phyloP scores from a whole-genome alignment of 2,329 filamentous ascomycete species.

The Epichloe hybrida region DNA sequence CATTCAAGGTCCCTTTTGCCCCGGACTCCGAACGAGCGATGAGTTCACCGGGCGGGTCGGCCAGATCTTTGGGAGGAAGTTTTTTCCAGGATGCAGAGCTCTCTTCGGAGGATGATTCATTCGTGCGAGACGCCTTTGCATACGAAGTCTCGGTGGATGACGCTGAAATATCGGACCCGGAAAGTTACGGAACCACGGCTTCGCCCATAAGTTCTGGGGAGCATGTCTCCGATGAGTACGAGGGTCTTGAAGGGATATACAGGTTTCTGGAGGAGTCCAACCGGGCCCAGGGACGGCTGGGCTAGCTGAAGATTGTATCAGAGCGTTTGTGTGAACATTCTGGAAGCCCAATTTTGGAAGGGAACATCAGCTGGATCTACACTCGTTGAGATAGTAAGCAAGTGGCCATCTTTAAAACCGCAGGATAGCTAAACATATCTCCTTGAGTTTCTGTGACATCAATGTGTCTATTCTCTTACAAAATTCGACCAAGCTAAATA shows the following conservation, averaged over 20 bases:
- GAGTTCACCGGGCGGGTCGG: constrained; percentile 34
- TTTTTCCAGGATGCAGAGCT: constrained; percentile 24
- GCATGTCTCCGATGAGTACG: constrained; percentile 34
- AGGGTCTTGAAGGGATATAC: constrained; percentile 44
- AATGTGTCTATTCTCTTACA: background rate
- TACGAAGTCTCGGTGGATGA: constrained; percentile 32
- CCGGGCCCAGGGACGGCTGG: constrained; percentile 22
- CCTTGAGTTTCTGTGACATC: background rate
- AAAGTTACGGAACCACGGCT: constrained; percentile 39
- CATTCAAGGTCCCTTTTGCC: constrained; percentile 77
- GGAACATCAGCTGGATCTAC: constrained; percentile 6
- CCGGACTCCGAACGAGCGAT: constrained; percentile 33
- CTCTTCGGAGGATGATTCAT: constrained; percentile 21
- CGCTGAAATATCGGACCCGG: constrained; percentile 33
- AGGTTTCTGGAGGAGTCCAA: constrained; percentile 46
- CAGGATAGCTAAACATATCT: background rate
- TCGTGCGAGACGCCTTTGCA: constrained; percentile 26
- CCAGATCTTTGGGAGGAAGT: constrained; percentile 28
- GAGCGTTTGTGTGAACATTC: background rate
- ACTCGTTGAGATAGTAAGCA: constrained; percentile 4
- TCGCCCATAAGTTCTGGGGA: constrained; percentile 30
- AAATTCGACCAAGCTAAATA: no score
- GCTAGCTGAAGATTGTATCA: constrained; percentile 7
- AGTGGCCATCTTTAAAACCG: no score
- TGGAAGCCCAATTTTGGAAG: background rate